phyloP scores from a whole-genome alignment of 176 grass and related monocot genomes.

The Phoenix roebelenii region DNA sequence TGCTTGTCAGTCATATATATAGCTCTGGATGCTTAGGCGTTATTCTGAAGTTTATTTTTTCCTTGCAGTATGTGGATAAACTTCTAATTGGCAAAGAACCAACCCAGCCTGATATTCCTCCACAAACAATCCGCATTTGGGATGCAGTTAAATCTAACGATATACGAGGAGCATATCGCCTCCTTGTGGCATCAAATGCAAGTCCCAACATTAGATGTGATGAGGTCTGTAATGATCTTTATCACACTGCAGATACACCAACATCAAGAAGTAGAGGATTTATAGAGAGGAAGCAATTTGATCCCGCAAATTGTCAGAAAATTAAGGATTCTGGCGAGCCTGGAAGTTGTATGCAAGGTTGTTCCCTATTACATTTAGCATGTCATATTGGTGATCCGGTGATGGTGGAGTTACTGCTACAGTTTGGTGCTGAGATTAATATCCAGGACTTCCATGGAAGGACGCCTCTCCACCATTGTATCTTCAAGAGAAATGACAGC shows the following conservation, averaged over 20 bases:
- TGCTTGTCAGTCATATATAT: no score
- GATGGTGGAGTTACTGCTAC: conserved; percentile 70
- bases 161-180: conserved; percentile 50
- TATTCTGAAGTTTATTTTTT: not conserved
- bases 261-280: conserved; percentile 20
- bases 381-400: conserved; percentile 46
- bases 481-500: conserved; percentile 67
- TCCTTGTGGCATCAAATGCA: conserved; percentile 45
- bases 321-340: conserved; percentile 37
- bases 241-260: conserved; percentile 22
- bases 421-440: conserved; percentile 85
- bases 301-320: conserved; percentile 62
- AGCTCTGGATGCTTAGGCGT: no score
- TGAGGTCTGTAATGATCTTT: conserved; percentile 38
- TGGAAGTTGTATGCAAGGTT: conserved; percentile 77
- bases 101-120: conserved; percentile 10
- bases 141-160: conserved; percentile 73
- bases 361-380: conserved; percentile 68
- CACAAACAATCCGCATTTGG: conserved; percentile 40
- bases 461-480: conserved; percentile 85
- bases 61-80: conserved; percentile 85
- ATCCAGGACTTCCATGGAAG: conserved; percentile 81
- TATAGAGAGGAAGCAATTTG: conserved; percentile 42
- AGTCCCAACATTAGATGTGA: conserved; percentile 60
- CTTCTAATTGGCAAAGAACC: conserved; percentile 56